phyloP scores from a whole-genome alignment of 2,329 filamentous ascomycete species.

The Sporothrix humicola region DNA sequence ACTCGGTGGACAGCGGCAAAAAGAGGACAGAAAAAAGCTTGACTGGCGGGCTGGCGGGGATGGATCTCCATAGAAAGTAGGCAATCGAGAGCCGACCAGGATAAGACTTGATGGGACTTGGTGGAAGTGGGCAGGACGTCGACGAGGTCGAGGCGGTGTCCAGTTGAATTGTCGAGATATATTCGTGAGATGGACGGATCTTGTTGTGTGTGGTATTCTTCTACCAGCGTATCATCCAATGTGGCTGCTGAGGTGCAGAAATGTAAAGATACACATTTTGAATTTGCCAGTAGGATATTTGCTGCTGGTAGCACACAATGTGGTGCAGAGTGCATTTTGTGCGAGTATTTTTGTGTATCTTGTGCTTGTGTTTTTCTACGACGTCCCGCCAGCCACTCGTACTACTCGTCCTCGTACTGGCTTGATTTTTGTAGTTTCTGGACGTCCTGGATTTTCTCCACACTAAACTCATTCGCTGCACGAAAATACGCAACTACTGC shows the following conservation, averaged over 20 bases:
- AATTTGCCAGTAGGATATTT: neutral
- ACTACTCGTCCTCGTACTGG: neutral
- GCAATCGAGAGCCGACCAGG: constrained; percentile 4
- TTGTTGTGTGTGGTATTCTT: too few species aligned
- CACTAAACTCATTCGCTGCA: too few species aligned
- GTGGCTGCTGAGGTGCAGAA: neutral
- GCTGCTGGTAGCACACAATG: neutral
- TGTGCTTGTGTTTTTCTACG: neutral
- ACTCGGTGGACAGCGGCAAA: neutral
- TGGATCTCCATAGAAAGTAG: neutral
- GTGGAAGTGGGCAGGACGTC: neutral
- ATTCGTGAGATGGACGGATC: too few species aligned
- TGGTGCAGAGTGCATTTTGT: constrained; percentile 5
- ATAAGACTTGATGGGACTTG: neutral
- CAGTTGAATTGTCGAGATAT: too few species aligned
- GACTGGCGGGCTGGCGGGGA: constrained; percentile 5
- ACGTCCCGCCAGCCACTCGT: neutral
- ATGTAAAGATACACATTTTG: too few species aligned
- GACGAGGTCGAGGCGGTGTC: neutral
- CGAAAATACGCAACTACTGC: too few species aligned
- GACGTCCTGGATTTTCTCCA: too few species aligned
- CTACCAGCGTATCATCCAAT: neutral
- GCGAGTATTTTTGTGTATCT: neutral
- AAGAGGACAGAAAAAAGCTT: constrained; percentile 3
- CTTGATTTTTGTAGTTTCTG: too few species aligned